Conservation (phyloP, 2,329 filamentous ascomycete species). For the Diaporthe sp. region DNA sequence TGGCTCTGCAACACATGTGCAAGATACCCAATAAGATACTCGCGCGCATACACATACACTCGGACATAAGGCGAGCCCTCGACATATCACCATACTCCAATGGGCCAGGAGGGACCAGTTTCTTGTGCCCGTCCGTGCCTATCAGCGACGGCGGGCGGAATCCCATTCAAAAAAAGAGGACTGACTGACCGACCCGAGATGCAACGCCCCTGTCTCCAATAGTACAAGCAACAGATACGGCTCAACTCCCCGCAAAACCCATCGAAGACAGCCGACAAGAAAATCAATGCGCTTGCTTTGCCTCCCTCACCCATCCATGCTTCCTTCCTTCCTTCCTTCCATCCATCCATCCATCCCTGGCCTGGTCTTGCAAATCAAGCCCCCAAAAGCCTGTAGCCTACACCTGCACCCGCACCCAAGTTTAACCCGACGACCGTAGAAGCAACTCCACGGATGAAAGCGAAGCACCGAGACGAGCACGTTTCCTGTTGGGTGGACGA, state of each 20-base stretch:
- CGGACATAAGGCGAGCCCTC: neutral
- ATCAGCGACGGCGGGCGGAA: neutral
- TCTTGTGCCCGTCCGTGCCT: conserved; percentile 3
- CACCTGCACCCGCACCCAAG: neutral
- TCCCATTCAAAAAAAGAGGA: neutral
- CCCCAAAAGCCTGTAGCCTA: neutral
- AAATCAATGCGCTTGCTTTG: conserved; percentile 37
- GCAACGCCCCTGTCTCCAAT: conserved; percentile 26
- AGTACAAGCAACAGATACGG: conserved; percentile 3
- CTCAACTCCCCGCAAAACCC: conserved; percentile 30
- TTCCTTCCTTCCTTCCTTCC: neutral
- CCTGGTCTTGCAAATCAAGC: neutral
- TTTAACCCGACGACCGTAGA: neutral
- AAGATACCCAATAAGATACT: neutral
- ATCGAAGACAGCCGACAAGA: conserved; percentile 4
- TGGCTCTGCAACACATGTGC: neutral
- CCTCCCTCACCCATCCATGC: neutral
- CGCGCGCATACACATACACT: neutral
- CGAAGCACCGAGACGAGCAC: neutral
- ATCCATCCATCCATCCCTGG: neutral
- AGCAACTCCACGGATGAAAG: neutral
- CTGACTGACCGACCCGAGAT: conserved; percentile 15
- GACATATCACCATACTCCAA: neutral
- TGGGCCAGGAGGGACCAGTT: neutral
- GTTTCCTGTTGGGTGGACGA: neutral